These are phyloP conservation scores for Zoysia matrella DNA, from an alignment of 202 grass and related monocot species.

Conservation along the genomic window DNA sequence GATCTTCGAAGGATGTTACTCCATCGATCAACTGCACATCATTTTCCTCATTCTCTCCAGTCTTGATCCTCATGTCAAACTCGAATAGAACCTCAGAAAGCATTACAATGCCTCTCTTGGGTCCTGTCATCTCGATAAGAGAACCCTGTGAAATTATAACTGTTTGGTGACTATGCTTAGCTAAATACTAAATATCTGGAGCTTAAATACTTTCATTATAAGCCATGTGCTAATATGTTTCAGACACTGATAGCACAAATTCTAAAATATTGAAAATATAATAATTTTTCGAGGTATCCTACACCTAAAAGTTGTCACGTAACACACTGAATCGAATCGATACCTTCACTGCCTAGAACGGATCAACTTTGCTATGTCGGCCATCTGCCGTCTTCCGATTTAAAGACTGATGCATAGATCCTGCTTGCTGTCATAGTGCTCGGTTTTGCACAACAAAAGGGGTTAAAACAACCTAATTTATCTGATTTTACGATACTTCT, in stretches of 20 bases:
- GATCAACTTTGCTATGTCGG: neutral
- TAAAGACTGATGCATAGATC: neutral
- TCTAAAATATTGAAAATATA: neutral
- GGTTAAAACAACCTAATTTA: neutral
- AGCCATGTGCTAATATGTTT: neutral
- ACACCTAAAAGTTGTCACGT: too few relatives aligned
- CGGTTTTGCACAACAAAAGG: neutral
- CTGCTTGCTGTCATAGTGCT: neutral
- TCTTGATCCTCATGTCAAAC: conserved; percentile 23
- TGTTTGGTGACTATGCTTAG: neutral
- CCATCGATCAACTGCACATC: conserved; percentile 14
- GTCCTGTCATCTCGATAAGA: conserved; percentile 10
- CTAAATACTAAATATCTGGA: neutral
- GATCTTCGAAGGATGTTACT: neutral
- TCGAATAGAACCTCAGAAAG: conserved; percentile 4
- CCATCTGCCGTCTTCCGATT: neutral
- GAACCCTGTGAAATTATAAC: neutral
- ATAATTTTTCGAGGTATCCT: too few relatives aligned
- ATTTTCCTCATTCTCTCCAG: neutral
- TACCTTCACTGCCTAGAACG: neutral
- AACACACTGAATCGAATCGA: too few relatives aligned
- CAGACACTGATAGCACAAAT: neutral
- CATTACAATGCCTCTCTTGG: neutral
- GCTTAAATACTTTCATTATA: neutral
- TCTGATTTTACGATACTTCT: neutral